Percentiles rank a stretch among this genome's conserved stretches.
Conservation (phyloP, 2,329 filamentous ascomycete genomes). For the Fusarium nanum region DNA sequence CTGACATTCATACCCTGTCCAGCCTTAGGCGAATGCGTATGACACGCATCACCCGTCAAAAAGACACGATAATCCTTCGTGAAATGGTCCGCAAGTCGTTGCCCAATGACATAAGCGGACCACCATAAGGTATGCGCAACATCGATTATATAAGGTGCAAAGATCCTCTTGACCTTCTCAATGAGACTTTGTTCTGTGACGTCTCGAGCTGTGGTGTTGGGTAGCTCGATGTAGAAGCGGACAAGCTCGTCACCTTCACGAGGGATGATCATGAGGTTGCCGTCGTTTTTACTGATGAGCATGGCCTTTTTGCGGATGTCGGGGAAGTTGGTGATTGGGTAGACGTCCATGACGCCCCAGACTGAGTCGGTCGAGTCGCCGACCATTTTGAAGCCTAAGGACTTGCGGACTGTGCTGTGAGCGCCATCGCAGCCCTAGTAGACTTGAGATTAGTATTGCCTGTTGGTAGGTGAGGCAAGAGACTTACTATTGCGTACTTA, state of each 20-base stretch:
- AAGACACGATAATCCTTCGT: constrained; percentile 71
- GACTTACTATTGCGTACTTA: constrained; percentile 38
- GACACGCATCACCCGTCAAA: constrained; percentile 72
- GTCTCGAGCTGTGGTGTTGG: constrained; percentile 11
- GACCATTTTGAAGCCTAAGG: constrained; percentile 42
- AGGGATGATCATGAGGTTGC: constrained; percentile 46
- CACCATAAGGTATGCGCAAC: constrained; percentile 50
- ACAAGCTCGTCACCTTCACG: constrained; percentile 43
- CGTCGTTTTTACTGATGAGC: constrained; percentile 38
- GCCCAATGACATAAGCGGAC: constrained; percentile 69
- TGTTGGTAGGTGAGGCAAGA: rapidly evolving
- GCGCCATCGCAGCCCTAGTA: constrained; percentile 39
- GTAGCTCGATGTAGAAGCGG: constrained; percentile 38
- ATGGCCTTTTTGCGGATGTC: constrained; percentile 48
- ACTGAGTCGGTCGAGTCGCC: constrained; percentile 47
- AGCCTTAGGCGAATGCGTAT: constrained; percentile 67
- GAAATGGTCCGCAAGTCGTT: constrained; percentile 55
- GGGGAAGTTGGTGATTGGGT: constrained; percentile 45
- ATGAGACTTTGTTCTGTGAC: constrained; percentile 44
- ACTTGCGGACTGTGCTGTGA: constrained; percentile 43
- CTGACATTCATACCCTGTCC: constrained; percentile 79
- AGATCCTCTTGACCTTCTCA: constrained; percentile 61
- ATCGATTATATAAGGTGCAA: constrained; percentile 62
- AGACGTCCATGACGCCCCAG: constrained; percentile 47
- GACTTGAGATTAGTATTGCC: rapidly evolving